Evolutionary conservation across 2,329 filamentous ascomycete genomes (phyloP).

Genomic region (Domatiomyces globalis): DNA sequence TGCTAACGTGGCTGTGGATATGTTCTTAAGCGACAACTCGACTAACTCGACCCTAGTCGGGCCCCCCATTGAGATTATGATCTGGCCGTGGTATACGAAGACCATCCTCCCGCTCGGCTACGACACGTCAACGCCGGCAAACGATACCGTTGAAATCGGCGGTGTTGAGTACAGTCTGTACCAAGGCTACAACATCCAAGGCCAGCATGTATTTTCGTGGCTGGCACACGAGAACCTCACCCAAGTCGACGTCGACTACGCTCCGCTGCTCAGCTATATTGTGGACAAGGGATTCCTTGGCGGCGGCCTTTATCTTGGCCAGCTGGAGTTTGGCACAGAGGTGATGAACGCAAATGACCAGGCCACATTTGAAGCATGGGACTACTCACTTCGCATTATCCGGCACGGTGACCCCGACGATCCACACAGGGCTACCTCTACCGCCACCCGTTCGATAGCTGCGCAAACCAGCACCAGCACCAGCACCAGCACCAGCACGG

Average conservation of each 20-base stretch:
- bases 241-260: conserved; percentile 7
- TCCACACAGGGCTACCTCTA: conserved; percentile 2
- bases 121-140: conserved; percentile 6
- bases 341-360: conserved; percentile 8
- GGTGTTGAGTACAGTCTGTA: conserved; percentile 9
- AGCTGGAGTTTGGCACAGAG: conserved; percentile 10
- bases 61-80: conserved; percentile 10
- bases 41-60: conserved; percentile 6
- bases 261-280: conserved; percentile 7
- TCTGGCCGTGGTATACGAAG: conserved; percentile 9
- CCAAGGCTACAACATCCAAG: conserved; percentile 10
- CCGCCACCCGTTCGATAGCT: not conserved
- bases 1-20: conserved; percentile 7
- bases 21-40: conserved; percentile 8
- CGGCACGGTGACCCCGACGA: conserved; percentile 9
- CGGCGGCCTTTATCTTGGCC: conserved; percentile 7
- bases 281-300: conserved; percentile 8
- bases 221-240: conserved; percentile 9
- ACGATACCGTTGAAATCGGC: conserved; percentile 5
- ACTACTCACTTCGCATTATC: conserved; percentile 5
- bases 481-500: not conserved
- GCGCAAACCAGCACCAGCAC: not conserved
- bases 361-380: conserved; percentile 3
- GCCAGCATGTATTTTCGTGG: conserved; percentile 12
- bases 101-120: conserved; percentile 7